Base-by-base conservation (phyloP, 73 alveolate species). In the Paramecium sexaurelia region DNA sequence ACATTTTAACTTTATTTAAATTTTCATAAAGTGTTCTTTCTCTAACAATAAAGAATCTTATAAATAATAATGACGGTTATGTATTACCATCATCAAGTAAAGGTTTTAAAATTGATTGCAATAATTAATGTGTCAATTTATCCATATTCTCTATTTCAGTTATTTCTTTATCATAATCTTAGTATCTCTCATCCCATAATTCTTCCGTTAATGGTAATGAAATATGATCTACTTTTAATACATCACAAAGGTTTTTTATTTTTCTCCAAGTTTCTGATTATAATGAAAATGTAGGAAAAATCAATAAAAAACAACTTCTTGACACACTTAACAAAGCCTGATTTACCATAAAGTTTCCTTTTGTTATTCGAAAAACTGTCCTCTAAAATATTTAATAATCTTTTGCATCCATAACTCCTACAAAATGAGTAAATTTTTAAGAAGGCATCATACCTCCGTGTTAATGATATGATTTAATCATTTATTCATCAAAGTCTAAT, bases 271-370 rank as follows among this genome's bases (percentile, higher is more conserved):
- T 91, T 22, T 45, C 57, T 32, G 85, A 56, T 67, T 92, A 94
- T 15, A 89, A 84, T 17, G 98, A 98, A 57, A 95, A 98, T 29
- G 94, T 92, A 73, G 95, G 97, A 45, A 95, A 94, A 13, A 97
- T 93, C 73, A 96, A 97, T 92, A 93, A 94, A 29, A 89, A 96
- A 86, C 96, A 92, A 69, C 92, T 92, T 85, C 92, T 75, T 40
- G 85, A 35, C 91, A 78, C 71, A 91, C 94, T 96, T 55, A 96
- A 75, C 35, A 96, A 95, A 68, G 92, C 85, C 84, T 96, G 91
- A 92, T 92, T 85, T 0, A 98, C 95, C 32, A 97, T 85, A 11
- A 98, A 98, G 67, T 98, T 96, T 27, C 98, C 99, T 94, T 97
- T 96, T 33, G 98, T 95, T n/a, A 95, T 45, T 15, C 57, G 57